phyloP scores from a whole-genome alignment of 768 basidiomycete genomes.

The Russula brevipes region DNA sequence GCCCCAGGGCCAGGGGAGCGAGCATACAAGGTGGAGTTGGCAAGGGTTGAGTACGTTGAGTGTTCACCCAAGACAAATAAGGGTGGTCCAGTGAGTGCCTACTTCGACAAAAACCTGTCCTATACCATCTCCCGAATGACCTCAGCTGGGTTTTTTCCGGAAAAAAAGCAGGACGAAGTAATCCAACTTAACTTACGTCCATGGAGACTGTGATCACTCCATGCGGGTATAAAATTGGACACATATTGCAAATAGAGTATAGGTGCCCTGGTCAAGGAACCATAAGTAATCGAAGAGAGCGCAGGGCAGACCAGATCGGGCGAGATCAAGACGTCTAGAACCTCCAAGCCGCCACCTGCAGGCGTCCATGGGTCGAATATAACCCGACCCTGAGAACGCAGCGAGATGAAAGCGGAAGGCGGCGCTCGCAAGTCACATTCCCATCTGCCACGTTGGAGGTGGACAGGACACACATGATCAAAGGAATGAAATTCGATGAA shows the following conservation, averaged over 20 bases:
- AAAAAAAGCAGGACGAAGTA: not conserved
- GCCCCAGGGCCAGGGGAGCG: too few species aligned
- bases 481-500: not conserved
- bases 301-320: conserved; percentile 1
- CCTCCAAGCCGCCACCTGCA: not conserved
- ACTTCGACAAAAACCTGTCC: not conserved
- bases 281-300: not conserved
- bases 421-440: not conserved
- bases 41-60: too few species aligned
- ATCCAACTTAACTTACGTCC: too few species aligned
- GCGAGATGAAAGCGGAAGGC: not conserved
- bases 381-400: not conserved
- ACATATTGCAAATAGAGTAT: not conserved
- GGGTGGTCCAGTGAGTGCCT: too few species aligned
- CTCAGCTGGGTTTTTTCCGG: not conserved
- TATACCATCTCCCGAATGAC: not conserved
- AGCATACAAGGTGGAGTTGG: too few species aligned
- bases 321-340: conserved; percentile 13
- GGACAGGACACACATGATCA: conserved; percentile 5
- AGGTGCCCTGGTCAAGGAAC: not conserved
- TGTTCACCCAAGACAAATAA: too few species aligned
- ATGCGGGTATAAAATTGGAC: not conserved
- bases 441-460: conserved; percentile 6
- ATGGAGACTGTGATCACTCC: not conserved
- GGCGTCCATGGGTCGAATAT: not conserved